Evolutionary conservation across 768 basidiomycete species (phyloP).

Genomic region (Hemileccinum impolitum): DNA sequence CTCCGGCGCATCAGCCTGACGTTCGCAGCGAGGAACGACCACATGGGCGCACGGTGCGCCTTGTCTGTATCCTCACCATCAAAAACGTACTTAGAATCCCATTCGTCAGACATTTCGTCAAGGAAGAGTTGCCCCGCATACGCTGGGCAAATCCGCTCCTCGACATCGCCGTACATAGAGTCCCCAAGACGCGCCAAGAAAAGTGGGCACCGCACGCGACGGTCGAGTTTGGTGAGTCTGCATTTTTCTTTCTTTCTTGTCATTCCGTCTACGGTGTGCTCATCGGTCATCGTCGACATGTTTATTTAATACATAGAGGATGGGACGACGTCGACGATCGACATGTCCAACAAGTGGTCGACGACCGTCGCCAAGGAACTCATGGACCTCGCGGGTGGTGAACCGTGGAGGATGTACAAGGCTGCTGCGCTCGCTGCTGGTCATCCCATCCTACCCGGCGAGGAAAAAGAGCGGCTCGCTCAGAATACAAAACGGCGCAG

Average conservation of each 20-base stretch:
- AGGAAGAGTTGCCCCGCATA: constrained; percentile 75
- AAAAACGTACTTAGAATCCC: too few relatives aligned
- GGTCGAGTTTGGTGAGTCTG: constrained; percentile 61
- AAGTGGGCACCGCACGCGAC: constrained; percentile 59
- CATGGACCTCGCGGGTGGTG: constrained; percentile 63
- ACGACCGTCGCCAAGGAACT: constrained; percentile 64
- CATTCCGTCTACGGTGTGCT: too few relatives aligned
- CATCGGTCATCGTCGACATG: too few relatives aligned
- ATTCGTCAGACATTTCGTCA: constrained; percentile 67
- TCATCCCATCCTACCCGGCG: constrained; percentile 46
- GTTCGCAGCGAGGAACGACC: constrained; percentile 60
- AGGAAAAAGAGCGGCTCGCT: constrained; percentile 30
- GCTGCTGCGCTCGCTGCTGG: constrained; percentile 44
- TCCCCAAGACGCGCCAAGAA: constrained; percentile 51
- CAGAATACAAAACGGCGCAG: constrained; percentile 13
- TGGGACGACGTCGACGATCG: constrained; percentile 44
- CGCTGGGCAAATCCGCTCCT: constrained; percentile 71
- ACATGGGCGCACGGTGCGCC: constrained; percentile 67
- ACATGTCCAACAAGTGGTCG: constrained; percentile 68
- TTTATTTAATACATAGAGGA: constrained; percentile 49
- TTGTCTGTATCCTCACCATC: not conserved
- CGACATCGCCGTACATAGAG: constrained; percentile 55
- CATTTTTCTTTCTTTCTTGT: too few relatives aligned
- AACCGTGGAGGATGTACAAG: constrained; percentile 57
- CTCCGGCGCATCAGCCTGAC: constrained; percentile 55